Percentiles rank a stretch among this genome's conserved stretches.
Evolutionary conservation across 805 yeast genomes (phyloP).

Genomic region (Candida endomychidarum): DNA sequence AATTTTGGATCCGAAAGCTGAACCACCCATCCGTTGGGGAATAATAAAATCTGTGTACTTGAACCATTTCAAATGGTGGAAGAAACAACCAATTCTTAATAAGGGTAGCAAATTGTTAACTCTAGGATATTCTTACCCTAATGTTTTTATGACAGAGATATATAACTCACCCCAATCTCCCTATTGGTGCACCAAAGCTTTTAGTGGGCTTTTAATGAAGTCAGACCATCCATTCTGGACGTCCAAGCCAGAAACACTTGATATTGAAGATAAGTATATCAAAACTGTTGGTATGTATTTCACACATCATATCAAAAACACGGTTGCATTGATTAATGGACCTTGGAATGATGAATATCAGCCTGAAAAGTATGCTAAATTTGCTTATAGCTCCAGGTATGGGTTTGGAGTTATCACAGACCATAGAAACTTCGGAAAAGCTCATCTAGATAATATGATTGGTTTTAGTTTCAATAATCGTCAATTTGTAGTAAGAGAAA

Average conservation of each 20-base stretch:
- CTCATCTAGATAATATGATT: constrained; percentile 15
- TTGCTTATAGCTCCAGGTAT: constrained; percentile 15
- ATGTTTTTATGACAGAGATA: constrained; percentile 13
- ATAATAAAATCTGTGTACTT: constrained; percentile 12
- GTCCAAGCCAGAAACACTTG: constrained; percentile 9
- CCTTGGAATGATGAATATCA: constrained; percentile 12
- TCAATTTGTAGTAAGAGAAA: constrained; percentile 9
- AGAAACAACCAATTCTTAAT: constrained; percentile 12
- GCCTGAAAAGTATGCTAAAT: constrained; percentile 14
- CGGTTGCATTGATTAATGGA: constrained; percentile 14
- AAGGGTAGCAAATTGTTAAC: constrained; percentile 12
- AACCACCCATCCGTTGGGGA: constrained; percentile 14
- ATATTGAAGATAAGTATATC: constrained; percentile 4
- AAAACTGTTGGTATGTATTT: constrained; percentile 13
- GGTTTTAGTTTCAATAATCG: constrained; percentile 13
- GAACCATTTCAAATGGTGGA: constrained; percentile 15
- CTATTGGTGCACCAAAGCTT: constrained; percentile 17
- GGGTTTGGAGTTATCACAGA: constrained; percentile 13
- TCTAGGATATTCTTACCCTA: constrained; percentile 15
- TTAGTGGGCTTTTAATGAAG: constrained; percentile 10
- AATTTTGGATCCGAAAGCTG: constrained; percentile 4
- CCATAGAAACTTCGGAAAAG: constrained; percentile 9
- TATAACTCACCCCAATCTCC: constrained; percentile 18
- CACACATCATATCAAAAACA: constrained; percentile 11
- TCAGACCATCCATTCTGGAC: constrained; percentile 16